Conservation (phyloP, 2,329 filamentous ascomycete species). For the Purpureocillium takamizusanense region DNA sequence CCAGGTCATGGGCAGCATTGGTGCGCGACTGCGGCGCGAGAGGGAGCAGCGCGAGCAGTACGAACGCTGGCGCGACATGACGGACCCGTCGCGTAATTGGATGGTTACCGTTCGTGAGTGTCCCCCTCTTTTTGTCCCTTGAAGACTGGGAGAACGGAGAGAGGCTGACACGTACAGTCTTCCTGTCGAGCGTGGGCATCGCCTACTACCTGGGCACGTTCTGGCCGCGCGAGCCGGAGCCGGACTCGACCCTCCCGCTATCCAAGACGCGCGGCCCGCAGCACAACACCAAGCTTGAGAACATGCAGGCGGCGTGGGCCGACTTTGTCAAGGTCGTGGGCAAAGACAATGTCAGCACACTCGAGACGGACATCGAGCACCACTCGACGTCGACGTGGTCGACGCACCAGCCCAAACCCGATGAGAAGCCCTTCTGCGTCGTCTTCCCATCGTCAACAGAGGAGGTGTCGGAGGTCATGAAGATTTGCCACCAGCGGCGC, state of each 20-base stretch:
- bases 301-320: slow-evolving; percentile 62
- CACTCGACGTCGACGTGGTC: slow-evolving; percentile 58
- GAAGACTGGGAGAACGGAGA: background rate
- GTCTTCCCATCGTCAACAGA: slow-evolving; percentile 71
- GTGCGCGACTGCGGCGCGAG: slow-evolving; percentile 44
- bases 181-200: slow-evolving; percentile 39
- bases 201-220: slow-evolving; percentile 53
- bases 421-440: slow-evolving; percentile 55
- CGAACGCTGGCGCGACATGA: slow-evolving; percentile 29
- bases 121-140: background rate
- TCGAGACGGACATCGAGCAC: slow-evolving; percentile 41
- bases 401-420: slow-evolving; percentile 39
- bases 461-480: slow-evolving; percentile 80
- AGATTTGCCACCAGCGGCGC: slow-evolving; percentile 68
- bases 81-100: slow-evolving; percentile 35
- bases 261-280: slow-evolving; percentile 37
- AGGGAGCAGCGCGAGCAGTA: slow-evolving; percentile 43
- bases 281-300: slow-evolving; percentile 51
- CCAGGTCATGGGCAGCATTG: slow-evolving; percentile 51
- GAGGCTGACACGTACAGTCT: slow-evolving; percentile 26
- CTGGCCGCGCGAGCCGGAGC: slow-evolving; percentile 39
- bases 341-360: slow-evolving; percentile 54
- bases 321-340: slow-evolving; percentile 58
- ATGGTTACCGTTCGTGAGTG: slow-evolving; percentile 46
- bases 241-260: slow-evolving; percentile 52